These are phyloP conservation scores for Diaporthe nobilis DNA, from an alignment of 2,329 filamentous ascomycete species.

Conservation along the genomic window DNA sequence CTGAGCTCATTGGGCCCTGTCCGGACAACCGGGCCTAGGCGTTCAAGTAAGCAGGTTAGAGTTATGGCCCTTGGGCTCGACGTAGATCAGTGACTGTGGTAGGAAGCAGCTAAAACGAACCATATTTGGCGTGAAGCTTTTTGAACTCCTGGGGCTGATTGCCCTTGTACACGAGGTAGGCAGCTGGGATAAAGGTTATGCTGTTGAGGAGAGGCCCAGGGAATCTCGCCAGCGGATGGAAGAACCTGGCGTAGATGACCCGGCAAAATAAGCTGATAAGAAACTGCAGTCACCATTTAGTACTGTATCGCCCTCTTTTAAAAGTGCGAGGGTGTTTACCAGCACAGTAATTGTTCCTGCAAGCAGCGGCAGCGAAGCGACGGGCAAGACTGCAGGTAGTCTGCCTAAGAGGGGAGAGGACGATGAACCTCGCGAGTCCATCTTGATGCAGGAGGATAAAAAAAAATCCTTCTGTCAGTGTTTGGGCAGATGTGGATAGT, in stretches of 20 bases:
- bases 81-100: too few relatives aligned
- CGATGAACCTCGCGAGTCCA: neutral
- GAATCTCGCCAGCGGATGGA: neutral
- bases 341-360: neutral
- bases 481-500: neutral
- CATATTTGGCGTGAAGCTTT: neutral
- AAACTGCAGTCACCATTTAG: neutral
- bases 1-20: constrained; percentile 2
- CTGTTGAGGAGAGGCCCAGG: constrained; percentile 1
- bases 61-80: too few relatives aligned
- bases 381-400: neutral
- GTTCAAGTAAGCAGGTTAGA: neutral
- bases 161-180: neutral
- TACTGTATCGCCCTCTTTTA: neutral
- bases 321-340: neutral
- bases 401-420: neutral
- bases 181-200: neutral
- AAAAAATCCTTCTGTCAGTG: neutral
- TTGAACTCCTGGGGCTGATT: neutral
- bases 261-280: neutral
- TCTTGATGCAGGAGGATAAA: neutral
- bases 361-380: neutral
- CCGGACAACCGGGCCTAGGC: neutral
- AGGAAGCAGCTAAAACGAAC: neutral
- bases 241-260: neutral